Base-by-base conservation (phyloP, 192 early-diverging fungal species). In the Coemansia sp. region DNA sequence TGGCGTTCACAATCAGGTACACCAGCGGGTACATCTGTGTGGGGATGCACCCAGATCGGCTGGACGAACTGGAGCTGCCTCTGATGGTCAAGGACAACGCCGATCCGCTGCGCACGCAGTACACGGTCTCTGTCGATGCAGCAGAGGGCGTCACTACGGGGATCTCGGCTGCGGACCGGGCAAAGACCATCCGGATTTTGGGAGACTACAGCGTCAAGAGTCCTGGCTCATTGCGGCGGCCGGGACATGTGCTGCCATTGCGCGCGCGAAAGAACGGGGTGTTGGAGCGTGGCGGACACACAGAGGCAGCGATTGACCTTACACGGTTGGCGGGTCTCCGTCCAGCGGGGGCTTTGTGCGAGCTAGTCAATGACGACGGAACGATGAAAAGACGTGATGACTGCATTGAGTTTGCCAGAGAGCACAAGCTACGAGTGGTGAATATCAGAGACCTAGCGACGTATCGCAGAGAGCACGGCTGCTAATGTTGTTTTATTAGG, bases 1-100 rank as follows among this genome's bases (percentile, higher is more conserved):
- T 95, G 80, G 95, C 95, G 1, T 99, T 99, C 64, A 86, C 96
- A 72, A 90, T 99, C 80, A 88, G 94, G 55, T 89, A 98, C 72
- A 91, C 90, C 21, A 94, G 95, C 69, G 95, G 95, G 4, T 86
- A 93, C 44, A 90, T 98, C 21, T 99, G 97, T 75, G 91, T 89
- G 19, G 88, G 95, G 19, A 87, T 90, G 40, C 76, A 83, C n/a
- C 80, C 77, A 0, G 87, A 90, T 53, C 83, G 93, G 21, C 74
- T 97, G 56, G 89, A 95, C 65, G 83, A 88, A 62, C 84, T 99
- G 4, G 72, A 91, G 1, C 71, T 99, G 29, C 95, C 95, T 19
- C 73, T 97, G 54, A 99, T 99, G 97, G 97, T 99, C 33, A 83
- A 87, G 58, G 76, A 91, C 56, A 97, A 92, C 80, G 86, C 90